Base-by-base conservation (phyloP, 805 yeast species). In the Ogataea paradorogensis region DNA sequence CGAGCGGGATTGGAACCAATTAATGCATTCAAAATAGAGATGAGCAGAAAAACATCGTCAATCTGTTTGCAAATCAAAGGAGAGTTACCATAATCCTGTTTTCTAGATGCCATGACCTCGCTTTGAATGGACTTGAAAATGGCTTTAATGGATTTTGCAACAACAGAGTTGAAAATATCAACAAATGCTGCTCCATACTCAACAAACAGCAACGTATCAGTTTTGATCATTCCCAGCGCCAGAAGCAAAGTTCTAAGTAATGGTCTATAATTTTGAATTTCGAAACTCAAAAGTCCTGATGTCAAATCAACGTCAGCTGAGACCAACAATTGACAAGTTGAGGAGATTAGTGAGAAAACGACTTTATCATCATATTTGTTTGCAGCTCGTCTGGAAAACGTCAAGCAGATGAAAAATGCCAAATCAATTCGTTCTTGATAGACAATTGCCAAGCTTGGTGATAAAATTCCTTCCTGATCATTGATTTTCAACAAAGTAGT, bases 351-450 rank as follows among this genome's bases (percentile, higher is more conserved):
- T 5, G 70, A 63, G 33, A 72, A 63, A 0, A 71, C 56, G 16
- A 59, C 52, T n/a, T 56, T 62, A 9, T 68, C 61, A 16, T 58
- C 63, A 14, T 53, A 57, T 14, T 63, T 57, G 21, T 35, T 13
- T 5, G 61, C 48, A 5, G 61, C 35, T 4, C 53, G 53, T 21
- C 51, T 52, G 27, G 72, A 68, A 24, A 73, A 53, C 4, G 74
- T 60, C 40, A 69, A 66, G 30, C 64, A 59, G 15, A 72, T 65
- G 58, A 78, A 71, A 63, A 89, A 70, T 43, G 84, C 70, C 29
- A 87, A 62, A 52, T 86, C 90, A 27, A 81, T 66, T 35, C 95
- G 72, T 36, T 75, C 84, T 33, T 75, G 70, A 49, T 71, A 78
- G 2, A 82, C 68, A 14, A 71, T 73, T 3, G 63, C 59, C 51